These are phyloP conservation scores for Suillus brevipes DNA, from an alignment of 768 basidiomycete species.

Conservation along the genomic window DNA sequence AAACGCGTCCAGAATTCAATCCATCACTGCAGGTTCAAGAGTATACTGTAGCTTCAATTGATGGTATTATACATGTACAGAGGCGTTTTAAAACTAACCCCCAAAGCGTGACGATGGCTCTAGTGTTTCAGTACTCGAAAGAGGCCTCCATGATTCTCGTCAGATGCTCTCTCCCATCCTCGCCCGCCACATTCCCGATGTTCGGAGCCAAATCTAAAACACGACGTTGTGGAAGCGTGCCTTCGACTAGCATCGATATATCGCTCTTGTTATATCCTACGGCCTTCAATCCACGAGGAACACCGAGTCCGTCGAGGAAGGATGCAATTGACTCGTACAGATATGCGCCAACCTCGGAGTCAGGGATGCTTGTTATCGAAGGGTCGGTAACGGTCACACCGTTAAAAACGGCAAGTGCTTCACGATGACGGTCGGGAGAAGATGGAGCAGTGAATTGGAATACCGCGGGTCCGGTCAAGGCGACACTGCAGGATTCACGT, in stretches of 20 bases:
- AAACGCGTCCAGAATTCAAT: not conserved
- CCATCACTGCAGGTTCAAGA: not conserved
- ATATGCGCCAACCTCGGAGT: conserved; percentile 74
- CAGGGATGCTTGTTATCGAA: conserved; percentile 69
- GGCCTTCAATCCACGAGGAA: conserved; percentile 84
- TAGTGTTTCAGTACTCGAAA: conserved; percentile 62
- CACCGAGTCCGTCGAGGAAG: conserved; percentile 82
- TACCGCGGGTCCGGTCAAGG: conserved; percentile 89
- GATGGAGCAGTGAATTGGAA: conserved; percentile 97
- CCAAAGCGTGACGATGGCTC: not conserved
- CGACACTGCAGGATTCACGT: conserved; percentile 53
- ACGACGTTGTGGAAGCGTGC: conserved; percentile 88
- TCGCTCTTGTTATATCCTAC: conserved; percentile 73
- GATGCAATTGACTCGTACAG: conserved; percentile 84
- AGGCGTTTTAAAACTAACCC: conserved; percentile 6
- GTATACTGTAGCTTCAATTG: not conserved
- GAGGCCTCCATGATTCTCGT: conserved; percentile 78
- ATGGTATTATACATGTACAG: conserved; percentile 1
- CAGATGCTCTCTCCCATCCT: conserved; percentile 82
- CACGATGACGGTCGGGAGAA: conserved; percentile 86
- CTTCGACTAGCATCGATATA: conserved; percentile 77
- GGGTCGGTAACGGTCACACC: conserved; percentile 64
- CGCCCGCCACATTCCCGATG: conserved; percentile 78
- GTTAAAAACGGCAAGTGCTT: conserved; percentile 83
- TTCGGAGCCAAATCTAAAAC: conserved; percentile 93